Evolutionary conservation across 805 yeast genomes (phyloP).

Genomic region (Candida gorgasii): DNA sequence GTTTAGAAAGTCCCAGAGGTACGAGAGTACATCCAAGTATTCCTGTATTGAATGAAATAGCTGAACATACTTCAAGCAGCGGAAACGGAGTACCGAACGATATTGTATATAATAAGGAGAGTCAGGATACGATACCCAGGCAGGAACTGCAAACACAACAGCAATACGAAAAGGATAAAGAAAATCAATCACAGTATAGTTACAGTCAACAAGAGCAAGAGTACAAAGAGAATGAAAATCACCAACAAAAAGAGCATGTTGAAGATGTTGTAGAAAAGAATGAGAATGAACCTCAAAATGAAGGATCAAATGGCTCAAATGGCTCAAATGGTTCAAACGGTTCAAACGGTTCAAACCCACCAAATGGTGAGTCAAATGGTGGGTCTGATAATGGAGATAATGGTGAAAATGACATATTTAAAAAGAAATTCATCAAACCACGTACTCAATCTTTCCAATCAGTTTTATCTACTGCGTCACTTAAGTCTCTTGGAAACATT

Average conservation of each 20-base stretch:
- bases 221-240: not conserved
- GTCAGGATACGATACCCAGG: not conserved
- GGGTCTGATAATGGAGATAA: too few relatives aligned
- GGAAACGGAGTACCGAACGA: not conserved
- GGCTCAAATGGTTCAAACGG: not conserved
- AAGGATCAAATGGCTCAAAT: not conserved
- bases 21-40: not conserved
- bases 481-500: constrained; percentile 32
- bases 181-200: not conserved
- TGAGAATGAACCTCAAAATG: not conserved
- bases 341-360: too few relatives aligned
- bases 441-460: constrained; percentile 47
- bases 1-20: not conserved
- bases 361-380: too few relatives aligned
- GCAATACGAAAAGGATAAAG: not conserved
- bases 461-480: constrained; percentile 45
- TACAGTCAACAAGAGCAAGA: not conserved
- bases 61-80: not conserved
- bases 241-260: too few relatives aligned
- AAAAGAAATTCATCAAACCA: constrained; percentile 38
- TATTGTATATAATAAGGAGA: not conserved
- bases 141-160: not conserved
- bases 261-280: not conserved
- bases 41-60: not conserved
- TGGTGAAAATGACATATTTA: constrained; percentile 25